Conservation (phyloP, 2,329 filamentous ascomycete species). For the Penicillium sclerotiorum region DNA sequence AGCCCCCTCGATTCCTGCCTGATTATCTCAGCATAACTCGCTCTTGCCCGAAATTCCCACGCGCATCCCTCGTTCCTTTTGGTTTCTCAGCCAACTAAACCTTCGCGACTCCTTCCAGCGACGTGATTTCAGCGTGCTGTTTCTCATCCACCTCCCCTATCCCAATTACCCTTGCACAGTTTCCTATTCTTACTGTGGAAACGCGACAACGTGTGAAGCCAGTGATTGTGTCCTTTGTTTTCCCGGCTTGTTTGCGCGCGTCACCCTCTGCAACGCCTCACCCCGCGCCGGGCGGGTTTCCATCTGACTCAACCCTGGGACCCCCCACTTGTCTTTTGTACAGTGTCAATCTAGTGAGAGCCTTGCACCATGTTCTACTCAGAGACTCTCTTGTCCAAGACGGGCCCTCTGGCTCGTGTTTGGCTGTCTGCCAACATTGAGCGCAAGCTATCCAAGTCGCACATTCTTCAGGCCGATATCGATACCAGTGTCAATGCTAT, state of each 20-base stretch:
- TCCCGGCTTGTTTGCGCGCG: conserved; percentile 32
- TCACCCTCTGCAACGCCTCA: conserved; percentile 31
- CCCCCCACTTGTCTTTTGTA: conserved; percentile 37
- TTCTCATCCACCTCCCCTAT: not conserved
- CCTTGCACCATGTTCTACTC: conserved; percentile 84
- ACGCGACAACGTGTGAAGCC: not conserved
- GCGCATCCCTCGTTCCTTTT: conserved; percentile 24
- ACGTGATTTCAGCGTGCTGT: conserved; percentile 16
- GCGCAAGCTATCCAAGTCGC: conserved; percentile 96
- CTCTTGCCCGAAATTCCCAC: conserved; percentile 24
- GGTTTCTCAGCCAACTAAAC: conserved; percentile 29
- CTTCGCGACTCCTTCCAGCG: conserved; percentile 16
- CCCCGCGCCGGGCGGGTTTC: conserved; percentile 38
- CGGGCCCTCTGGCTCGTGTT: conserved; percentile 92
- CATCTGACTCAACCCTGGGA: conserved; percentile 26
- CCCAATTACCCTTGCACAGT: not conserved
- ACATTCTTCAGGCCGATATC: conserved; percentile 92
- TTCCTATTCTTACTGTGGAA: not conserved
- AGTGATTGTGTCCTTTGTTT: conserved; percentile 32
- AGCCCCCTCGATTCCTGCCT: conserved; percentile 28
- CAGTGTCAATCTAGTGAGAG: conserved; percentile 10
- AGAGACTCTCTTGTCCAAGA: conserved; percentile 92
- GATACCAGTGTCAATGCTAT: conserved; percentile 94
- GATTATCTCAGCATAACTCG: conserved; percentile 21
- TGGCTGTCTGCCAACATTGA: conserved; percentile 98